phyloP scores from a whole-genome alignment of 2,329 filamentous ascomycete species.

The Ceratocystiopsis brevicomis region DNA sequence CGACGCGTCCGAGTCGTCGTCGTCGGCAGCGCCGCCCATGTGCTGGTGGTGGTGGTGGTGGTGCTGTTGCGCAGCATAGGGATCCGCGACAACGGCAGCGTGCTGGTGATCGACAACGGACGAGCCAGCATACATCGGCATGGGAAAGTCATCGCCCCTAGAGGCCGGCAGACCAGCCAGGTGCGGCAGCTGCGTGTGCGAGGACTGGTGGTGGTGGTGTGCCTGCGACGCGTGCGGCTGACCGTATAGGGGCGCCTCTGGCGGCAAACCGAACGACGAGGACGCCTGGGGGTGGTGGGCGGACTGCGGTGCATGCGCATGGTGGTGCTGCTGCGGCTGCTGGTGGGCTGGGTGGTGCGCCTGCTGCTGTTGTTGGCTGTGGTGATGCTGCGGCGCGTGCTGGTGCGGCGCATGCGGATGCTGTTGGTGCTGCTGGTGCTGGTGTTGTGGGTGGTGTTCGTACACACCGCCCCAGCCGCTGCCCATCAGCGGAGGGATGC shows the following conservation, averaged over 20 bases:
- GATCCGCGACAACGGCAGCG: background rate
- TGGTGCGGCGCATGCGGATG: slow-evolving; percentile 1
- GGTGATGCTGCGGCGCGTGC: background rate
- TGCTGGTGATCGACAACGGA: background rate
- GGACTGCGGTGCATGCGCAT: background rate
- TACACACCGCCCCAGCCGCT: slow-evolving; percentile 6
- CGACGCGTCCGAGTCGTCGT: slow-evolving; percentile 8
- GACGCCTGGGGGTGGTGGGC: background rate
- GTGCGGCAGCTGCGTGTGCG: background rate
- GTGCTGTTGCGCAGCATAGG: background rate
- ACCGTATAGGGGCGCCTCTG: too few species aligned
- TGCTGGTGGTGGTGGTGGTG: slow-evolving; percentile 4
- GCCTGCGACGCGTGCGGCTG: background rate
- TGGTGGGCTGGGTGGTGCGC: background rate
- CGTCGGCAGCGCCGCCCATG: slow-evolving; percentile 5
- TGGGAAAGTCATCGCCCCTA: too few species aligned
- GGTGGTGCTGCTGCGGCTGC: background rate
- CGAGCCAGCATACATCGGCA: too few species aligned
- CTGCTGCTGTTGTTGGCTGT: slow-evolving; percentile 1
- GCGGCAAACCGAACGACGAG: too few species aligned
- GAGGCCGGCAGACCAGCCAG: too few species aligned
- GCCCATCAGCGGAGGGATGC: slow-evolving; percentile 1
- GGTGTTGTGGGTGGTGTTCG: slow-evolving; percentile 1
- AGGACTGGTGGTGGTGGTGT: background rate
- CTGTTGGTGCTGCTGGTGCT: slow-evolving; percentile 1